Evolutionary conservation across 2,329 filamentous ascomycete species (phyloP).

Genomic region (Sclerotinia minor): DNA sequence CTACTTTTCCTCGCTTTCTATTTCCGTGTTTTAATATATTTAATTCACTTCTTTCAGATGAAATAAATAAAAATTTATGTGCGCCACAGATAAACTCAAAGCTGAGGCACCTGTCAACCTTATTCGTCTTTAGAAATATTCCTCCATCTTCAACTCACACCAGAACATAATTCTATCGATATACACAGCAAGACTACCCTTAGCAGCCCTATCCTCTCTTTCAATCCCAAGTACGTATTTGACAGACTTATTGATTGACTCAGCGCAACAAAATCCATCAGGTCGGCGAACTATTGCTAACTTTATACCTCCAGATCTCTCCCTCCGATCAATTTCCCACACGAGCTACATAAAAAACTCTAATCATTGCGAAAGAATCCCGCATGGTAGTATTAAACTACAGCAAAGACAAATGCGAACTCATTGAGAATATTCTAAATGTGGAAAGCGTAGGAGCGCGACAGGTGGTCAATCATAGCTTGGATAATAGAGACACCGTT

Average conservation of each 20-base stretch:
- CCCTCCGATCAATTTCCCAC: not conserved
- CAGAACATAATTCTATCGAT: not conserved
- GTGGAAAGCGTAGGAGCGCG: not conserved
- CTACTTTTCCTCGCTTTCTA: not conserved
- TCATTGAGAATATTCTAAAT: not conserved
- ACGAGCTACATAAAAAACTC: not conserved
- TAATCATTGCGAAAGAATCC: not conserved
- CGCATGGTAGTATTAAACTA: not conserved
- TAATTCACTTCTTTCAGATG: too few relatives aligned
- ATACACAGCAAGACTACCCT: not conserved
- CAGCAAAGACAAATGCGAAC: not conserved
- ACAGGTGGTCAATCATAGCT: fast-evolving
- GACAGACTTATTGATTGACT: not conserved
- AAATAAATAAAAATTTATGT: too few relatives aligned
- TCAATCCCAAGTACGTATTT: not conserved
- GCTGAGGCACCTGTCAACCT: too few relatives aligned
- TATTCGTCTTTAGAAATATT: too few relatives aligned
- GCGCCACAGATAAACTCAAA: too few relatives aligned
- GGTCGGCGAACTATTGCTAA: not conserved
- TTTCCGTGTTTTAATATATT: too few relatives aligned
- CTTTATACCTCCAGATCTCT: not conserved
- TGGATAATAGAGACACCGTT: too few relatives aligned
- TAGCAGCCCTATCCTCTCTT: fast-evolving
- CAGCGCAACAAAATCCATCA: fast-evolving
- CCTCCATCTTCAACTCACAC: not conserved